These are phyloP conservation scores for Microascus cirrosus DNA, from an alignment of 2,329 filamentous ascomycete species.

Conservation along the genomic window DNA sequence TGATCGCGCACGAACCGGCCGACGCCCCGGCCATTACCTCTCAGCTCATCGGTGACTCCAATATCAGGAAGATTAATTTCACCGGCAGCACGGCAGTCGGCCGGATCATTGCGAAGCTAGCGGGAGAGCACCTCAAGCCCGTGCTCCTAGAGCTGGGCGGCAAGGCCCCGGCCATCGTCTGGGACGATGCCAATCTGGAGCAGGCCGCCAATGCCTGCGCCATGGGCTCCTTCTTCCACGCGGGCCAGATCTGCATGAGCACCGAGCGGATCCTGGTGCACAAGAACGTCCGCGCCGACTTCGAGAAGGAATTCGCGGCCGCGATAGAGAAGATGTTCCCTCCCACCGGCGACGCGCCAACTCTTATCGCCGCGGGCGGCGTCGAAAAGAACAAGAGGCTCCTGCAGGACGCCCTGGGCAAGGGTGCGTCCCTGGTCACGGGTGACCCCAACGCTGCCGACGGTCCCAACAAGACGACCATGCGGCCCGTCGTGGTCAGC, in stretches of 20 bases:
- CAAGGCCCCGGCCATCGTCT: slow-evolving; percentile 68
- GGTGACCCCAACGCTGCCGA: slow-evolving; percentile 23
- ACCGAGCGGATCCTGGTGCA: slow-evolving; percentile 63
- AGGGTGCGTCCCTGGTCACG: slow-evolving; percentile 46
- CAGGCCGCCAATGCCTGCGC: slow-evolving; percentile 58
- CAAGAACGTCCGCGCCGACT: slow-evolving; percentile 30
- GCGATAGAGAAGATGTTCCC: slow-evolving; percentile 31
- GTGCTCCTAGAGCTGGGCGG: slow-evolving; percentile 73
- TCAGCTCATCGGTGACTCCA: slow-evolving; percentile 53
- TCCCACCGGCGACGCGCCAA: slow-evolving; percentile 51
- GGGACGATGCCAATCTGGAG: slow-evolving; percentile 68
- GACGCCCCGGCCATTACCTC: slow-evolving; percentile 58
- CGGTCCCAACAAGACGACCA: slow-evolving; percentile 19
- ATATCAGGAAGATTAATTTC: slow-evolving; percentile 74
- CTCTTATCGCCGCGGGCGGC: slow-evolving; percentile 58
- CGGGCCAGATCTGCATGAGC: slow-evolving; percentile 77
- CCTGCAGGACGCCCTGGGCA: slow-evolving; percentile 53
- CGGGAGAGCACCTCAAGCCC: slow-evolving; percentile 68
- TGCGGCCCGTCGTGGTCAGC: slow-evolving; percentile 58
- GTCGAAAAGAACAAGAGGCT: slow-evolving; percentile 56
- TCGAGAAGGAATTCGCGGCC: slow-evolving; percentile 29
- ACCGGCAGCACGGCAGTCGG: slow-evolving; percentile 70
- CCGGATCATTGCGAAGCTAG: slow-evolving; percentile 56
- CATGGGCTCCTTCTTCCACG: slow-evolving; percentile 60
- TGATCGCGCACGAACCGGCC: slow-evolving; percentile 54